Conservation (phyloP, 331 rosid species). For the Erythrophleum ivorense region DNA sequence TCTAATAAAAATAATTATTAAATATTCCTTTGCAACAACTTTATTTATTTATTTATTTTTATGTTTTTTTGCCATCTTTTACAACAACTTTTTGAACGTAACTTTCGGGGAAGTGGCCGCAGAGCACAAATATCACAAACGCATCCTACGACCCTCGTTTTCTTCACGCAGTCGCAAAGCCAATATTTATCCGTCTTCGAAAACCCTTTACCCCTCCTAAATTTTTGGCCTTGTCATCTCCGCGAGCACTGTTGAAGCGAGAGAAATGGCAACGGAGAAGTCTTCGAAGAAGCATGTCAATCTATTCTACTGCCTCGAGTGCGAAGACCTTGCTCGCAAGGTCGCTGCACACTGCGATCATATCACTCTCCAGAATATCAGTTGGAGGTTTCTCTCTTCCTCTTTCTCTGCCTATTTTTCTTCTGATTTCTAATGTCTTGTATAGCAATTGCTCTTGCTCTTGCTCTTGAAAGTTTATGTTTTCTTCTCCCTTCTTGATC, state of each 20-base stretch:
- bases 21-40: no score
- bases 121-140: no score
- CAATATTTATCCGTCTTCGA: not conserved
- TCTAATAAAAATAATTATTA: no score
- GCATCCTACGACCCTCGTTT: not conserved
- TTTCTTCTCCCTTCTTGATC: not conserved
- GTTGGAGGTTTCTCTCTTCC: conserved; percentile 13
- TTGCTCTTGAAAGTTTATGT: not conserved
- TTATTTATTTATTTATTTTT: no score
- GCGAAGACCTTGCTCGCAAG: conserved; percentile 24
- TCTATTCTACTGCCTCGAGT: conserved; percentile 23
- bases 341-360: conserved; percentile 11
- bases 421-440: not conserved
- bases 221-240: not conserved
- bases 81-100: not conserved
- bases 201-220: not conserved
- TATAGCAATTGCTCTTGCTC: not conserved
- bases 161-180: conserved; percentile 1
- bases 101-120: not conserved
- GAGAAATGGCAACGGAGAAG: not conserved
- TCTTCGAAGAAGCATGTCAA: not conserved
- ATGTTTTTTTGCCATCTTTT: no score
- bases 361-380: conserved; percentile 19
- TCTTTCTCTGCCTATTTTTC: not conserved
- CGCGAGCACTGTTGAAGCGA: not conserved